phyloP scores from a whole-genome alignment of 2,329 filamentous ascomycete species.

The Colletotrichum coccodes region DNA sequence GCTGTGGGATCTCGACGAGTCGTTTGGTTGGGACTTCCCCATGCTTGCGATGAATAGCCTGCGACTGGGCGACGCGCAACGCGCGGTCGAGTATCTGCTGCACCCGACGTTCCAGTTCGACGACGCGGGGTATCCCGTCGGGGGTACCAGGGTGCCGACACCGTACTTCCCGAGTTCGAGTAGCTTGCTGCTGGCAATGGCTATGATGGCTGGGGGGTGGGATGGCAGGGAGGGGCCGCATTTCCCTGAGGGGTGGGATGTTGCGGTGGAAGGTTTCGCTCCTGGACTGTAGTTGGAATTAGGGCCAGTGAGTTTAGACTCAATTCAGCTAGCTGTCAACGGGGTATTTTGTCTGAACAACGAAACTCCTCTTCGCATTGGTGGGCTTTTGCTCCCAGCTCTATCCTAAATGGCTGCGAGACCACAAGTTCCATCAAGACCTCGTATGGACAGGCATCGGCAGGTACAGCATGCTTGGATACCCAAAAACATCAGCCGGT shows the following conservation, averaged over 20 bases:
- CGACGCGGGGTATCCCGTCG: constrained; percentile 64
- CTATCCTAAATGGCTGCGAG: not conserved
- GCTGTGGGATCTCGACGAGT: constrained; percentile 50
- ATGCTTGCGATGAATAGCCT: constrained; percentile 57
- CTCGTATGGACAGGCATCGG: not conserved
- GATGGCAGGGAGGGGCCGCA: constrained; percentile 56
- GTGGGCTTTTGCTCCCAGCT: not conserved
- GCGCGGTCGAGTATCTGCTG: constrained; percentile 55
- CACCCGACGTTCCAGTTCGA: constrained; percentile 64
- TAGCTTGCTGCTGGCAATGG: constrained; percentile 60
- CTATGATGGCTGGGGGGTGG: constrained; percentile 68
- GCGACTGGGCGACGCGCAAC: constrained; percentile 49
- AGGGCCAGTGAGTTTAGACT: not conserved
- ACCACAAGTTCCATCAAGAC: not conserved
- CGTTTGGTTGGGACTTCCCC: constrained; percentile 56
- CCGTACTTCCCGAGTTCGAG: constrained; percentile 66
- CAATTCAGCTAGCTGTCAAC: not conserved
- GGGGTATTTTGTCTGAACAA: not conserved
- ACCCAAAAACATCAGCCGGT: not conserved
- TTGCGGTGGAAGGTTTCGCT: constrained; percentile 58
- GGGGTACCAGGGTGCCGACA: constrained; percentile 62
- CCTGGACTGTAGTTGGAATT: constrained; percentile 1
- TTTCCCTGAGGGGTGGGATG: constrained; percentile 60
- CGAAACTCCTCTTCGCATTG: not conserved
- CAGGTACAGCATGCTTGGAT: not conserved